phyloP scores from a whole-genome alignment of 257 asterid species.

The Solanum pennellii region DNA sequence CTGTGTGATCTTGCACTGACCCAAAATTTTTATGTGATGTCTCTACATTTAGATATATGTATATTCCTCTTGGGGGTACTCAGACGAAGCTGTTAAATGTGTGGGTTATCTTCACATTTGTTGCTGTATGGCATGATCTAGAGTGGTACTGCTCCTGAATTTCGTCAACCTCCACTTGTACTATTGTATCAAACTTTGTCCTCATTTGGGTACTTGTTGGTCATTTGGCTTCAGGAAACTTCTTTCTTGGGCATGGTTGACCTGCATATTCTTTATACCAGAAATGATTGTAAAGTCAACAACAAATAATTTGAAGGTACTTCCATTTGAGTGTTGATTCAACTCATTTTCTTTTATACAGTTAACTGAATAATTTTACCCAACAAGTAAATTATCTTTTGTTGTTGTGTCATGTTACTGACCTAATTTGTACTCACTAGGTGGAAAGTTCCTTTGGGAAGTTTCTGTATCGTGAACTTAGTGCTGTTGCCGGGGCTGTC shows the following conservation, averaged over 20 bases:
- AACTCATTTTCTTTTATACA: background rate
- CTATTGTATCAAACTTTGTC: background rate
- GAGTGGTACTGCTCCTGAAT: conserved; percentile 58
- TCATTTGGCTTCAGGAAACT: conserved; percentile 62
- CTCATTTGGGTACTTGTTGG: conserved; percentile 8
- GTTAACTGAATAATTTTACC: background rate
- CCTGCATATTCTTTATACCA: conserved; percentile 87
- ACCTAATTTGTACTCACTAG: conserved; percentile 14
- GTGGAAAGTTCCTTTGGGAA: conserved; percentile 55
- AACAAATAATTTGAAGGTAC: conserved; percentile 52
- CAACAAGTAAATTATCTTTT: background rate
- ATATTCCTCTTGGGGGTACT: conserved; percentile 94
- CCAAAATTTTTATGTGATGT: background rate
- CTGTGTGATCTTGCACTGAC: background rate
- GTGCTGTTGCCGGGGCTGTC: conserved; percentile 91
- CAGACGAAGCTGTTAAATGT: conserved; percentile 77
- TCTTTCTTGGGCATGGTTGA: conserved; percentile 99
- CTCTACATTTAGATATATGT: conserved; percentile 53
- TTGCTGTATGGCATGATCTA: conserved; percentile 94
- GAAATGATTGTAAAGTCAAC: conserved; percentile 80
- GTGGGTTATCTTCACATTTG: conserved; percentile 96
- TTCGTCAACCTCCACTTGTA: conserved; percentile 1
- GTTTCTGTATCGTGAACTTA: conserved; percentile 72
- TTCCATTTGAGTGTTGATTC: background rate
- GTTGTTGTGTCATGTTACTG: conserved; percentile 4